Percentiles rank a stretch among this genome's conserved stretches.
phyloP scores from a whole-genome alignment of 352 stramenopile genomes.

The Phytophthora pisi region DNA sequence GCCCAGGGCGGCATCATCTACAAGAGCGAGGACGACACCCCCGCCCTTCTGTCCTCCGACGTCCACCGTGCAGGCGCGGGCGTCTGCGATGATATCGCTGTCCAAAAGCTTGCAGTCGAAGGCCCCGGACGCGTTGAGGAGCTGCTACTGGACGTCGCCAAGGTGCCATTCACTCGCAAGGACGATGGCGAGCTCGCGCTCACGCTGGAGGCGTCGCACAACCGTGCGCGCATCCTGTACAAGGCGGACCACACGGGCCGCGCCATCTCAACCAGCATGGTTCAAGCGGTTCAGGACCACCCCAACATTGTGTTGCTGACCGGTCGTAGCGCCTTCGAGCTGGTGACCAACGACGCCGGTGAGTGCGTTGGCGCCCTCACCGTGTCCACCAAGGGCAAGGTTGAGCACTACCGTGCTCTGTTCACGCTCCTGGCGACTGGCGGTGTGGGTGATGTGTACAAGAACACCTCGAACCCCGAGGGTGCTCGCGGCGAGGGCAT shows the following conservation, averaged over 20 bases:
- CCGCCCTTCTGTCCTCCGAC: constrained; percentile 86
- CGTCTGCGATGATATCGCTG: constrained; percentile 89
- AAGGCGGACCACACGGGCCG: constrained; percentile 93
- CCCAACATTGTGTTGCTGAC: constrained; percentile 83
- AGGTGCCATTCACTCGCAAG: constrained; percentile 91
- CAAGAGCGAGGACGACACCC: constrained; percentile 87
- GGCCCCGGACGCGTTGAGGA: constrained; percentile 90
- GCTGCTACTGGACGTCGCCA: constrained; percentile 84
- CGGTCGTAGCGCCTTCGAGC: constrained; percentile 76
- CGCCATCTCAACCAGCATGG: constrained; percentile 93
- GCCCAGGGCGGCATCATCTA: constrained; percentile 98
- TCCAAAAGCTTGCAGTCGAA: constrained; percentile 93
- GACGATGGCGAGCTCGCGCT: constrained; percentile 71
- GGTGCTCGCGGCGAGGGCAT: constrained; percentile 76
- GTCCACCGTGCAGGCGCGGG: constrained; percentile 91
- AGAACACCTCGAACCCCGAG: constrained; percentile 95
- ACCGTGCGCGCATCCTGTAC: constrained; percentile 93
- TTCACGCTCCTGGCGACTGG: constrained; percentile 93
- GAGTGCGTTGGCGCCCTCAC: constrained; percentile 81
- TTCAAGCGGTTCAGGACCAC: constrained; percentile 83
- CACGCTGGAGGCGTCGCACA: constrained; percentile 93
- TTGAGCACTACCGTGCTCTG: constrained; percentile 71
- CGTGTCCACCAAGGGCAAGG: constrained; percentile 54
- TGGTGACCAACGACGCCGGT: constrained; percentile 64
- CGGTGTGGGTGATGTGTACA: constrained; percentile 94